phyloP scores from a whole-genome alignment of 2,329 filamentous ascomycete species.

The Drechslerella stenobrocha region DNA sequence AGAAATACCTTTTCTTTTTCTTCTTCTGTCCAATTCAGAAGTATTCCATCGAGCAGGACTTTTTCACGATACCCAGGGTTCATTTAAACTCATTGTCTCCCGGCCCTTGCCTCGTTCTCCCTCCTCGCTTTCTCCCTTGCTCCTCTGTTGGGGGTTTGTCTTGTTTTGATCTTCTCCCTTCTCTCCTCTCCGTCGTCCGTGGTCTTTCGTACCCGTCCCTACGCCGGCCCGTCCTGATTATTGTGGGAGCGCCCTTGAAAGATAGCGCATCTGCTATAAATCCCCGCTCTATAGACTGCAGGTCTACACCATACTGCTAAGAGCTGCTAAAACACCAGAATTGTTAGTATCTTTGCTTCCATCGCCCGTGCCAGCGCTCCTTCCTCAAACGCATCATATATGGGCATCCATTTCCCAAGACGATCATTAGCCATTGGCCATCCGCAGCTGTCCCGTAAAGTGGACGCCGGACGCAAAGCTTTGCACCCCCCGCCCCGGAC shows the following conservation, averaged over 20 bases:
- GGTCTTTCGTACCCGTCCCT: conserved; percentile 13
- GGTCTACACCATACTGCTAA: background rate
- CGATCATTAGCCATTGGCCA: conserved; percentile 30
- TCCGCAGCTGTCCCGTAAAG: conserved; percentile 14
- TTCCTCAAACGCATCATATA: background rate
- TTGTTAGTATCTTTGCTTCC: conserved; percentile 24
- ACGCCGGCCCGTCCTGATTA: too few relatives aligned
- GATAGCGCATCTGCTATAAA: background rate
- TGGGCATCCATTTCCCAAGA: conserved; percentile 1
- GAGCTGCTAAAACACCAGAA: conserved; percentile 3
- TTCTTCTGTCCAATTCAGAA: conserved; percentile 10
- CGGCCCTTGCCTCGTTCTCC: conserved; percentile 19
- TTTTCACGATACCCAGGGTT: conserved; percentile 32
- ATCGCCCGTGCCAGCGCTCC: conserved; percentile 2
- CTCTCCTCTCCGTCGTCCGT: conserved; percentile 22
- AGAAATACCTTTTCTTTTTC: background rate
- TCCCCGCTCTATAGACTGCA: background rate
- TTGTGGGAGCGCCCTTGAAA: too few relatives aligned
- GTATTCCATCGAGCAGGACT: conserved; percentile 3
- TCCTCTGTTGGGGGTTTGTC: conserved; percentile 23
- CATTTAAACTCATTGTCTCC: conserved; percentile 44
- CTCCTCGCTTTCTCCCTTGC: conserved; percentile 14
- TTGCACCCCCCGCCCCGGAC: conserved; percentile 8
- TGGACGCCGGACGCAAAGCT: too few relatives aligned
- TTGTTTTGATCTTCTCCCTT: conserved; percentile 4